These are phyloP conservation scores for Cystofilobasidium macerans DNA, from an alignment of 768 basidiomycete genomes.

Conservation along the genomic window DNA sequence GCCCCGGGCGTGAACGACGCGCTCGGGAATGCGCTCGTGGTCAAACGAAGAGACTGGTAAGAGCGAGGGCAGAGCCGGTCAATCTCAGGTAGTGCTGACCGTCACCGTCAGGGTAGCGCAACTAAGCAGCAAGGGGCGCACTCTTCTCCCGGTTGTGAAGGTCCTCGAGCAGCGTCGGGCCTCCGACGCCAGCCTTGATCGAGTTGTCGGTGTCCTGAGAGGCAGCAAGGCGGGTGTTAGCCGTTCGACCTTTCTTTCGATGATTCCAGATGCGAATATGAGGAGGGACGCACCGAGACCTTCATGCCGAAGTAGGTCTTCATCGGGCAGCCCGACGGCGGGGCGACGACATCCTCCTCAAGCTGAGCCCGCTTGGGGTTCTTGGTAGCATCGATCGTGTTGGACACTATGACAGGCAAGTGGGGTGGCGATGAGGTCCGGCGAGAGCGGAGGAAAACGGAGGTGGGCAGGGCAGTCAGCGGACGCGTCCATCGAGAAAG, in stretches of 20 bases:
- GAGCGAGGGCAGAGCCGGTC: background rate
- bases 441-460: background rate
- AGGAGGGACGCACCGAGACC: constrained; percentile 29
- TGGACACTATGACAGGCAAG: background rate
- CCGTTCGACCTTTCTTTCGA: background rate
- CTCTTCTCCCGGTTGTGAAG: constrained; percentile 37
- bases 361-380: constrained; percentile 2
- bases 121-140: constrained; percentile 24
- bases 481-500: no score
- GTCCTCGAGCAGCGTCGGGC: constrained; percentile 62
- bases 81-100: background rate
- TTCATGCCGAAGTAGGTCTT: constrained; percentile 38
- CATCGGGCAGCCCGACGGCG: constrained; percentile 2
- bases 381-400: background rate
- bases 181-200: constrained; percentile 42
- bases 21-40: constrained; percentile 59
- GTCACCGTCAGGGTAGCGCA: background rate
- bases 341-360: background rate
- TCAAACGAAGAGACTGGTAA: constrained; percentile 25
- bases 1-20: constrained; percentile 48
- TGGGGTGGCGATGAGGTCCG: background rate
- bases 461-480: background rate
- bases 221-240: no score
- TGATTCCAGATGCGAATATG: no score
- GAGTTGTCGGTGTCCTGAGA: constrained; percentile 35